These are phyloP conservation scores for Sphaerostilbella broomeana DNA, from an alignment of 2,329 filamentous ascomycete species.

Conservation along the genomic window DNA sequence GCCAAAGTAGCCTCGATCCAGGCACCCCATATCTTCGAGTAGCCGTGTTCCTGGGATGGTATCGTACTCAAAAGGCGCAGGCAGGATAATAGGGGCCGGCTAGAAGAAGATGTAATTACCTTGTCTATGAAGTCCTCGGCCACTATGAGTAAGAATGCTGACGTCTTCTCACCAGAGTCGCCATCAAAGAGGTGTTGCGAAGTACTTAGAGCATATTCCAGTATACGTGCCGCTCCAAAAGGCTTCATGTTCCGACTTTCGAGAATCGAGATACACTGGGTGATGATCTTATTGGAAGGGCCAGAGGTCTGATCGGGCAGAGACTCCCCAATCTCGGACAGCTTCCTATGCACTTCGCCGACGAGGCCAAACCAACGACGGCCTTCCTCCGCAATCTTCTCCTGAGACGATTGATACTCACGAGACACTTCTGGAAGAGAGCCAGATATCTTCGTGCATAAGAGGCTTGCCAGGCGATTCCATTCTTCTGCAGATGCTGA, in stretches of 20 bases:
- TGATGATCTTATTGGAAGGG: conserved; percentile 26
- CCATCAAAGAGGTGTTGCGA: conserved; percentile 36
- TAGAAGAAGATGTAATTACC: conserved; percentile 63
- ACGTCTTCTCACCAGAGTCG: conserved; percentile 29
- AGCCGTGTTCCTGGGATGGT: conserved; percentile 30
- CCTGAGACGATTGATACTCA: conserved; percentile 67
- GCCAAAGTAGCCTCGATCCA: conserved; percentile 38
- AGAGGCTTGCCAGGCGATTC: conserved; percentile 50
- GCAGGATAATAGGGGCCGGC: conserved; percentile 57
- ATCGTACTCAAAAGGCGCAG: conserved; percentile 50
- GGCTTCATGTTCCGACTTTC: conserved; percentile 49
- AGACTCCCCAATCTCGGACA: conserved; percentile 14
- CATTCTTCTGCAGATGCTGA: conserved; percentile 53
- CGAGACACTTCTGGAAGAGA: conserved; percentile 78
- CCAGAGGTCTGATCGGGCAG: conserved; percentile 24
- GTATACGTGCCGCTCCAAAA: conserved; percentile 45
- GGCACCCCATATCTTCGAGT: conserved; percentile 37
- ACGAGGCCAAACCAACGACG: conserved; percentile 60
- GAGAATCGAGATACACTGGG: conserved; percentile 36
- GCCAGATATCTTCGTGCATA: conserved; percentile 62
- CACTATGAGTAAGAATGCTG: conserved; percentile 41
- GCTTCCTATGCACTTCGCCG: conserved; percentile 36
- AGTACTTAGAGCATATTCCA: conserved; percentile 34
- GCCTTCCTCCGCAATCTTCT: conserved; percentile 58
- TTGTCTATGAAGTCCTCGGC: conserved; percentile 48